phyloP scores from a whole-genome alignment of 345 rosid genomes.

The Rhodamnia rubescens region DNA sequence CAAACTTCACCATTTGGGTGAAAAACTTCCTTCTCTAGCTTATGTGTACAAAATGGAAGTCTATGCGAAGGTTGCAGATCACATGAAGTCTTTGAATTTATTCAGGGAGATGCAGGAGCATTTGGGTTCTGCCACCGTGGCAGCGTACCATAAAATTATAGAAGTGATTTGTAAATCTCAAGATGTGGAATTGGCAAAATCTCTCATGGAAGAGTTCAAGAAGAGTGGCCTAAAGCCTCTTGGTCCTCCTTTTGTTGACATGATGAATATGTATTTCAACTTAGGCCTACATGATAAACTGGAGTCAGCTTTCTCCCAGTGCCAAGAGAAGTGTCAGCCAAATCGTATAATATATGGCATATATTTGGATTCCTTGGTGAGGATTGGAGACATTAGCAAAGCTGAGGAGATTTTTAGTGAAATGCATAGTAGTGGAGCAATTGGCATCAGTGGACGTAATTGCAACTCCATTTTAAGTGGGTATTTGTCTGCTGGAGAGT shows the following conservation, averaged over 20 bases:
- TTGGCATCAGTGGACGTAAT: constrained; percentile 47
- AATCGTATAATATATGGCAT: constrained; percentile 48
- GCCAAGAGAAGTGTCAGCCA: constrained; percentile 51
- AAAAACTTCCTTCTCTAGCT: constrained; percentile 43
- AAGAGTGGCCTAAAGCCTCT: constrained; percentile 59
- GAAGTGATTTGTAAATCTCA: constrained; percentile 46
- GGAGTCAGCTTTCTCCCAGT: constrained; percentile 37
- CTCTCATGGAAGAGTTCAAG: constrained; percentile 50
- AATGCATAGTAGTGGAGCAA: constrained; percentile 26
- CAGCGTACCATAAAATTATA: constrained; percentile 69
- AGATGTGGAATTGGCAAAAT: constrained; percentile 46
- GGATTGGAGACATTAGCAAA: constrained; percentile 38
- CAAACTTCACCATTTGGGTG: constrained; percentile 26
- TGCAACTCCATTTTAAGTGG: constrained; percentile 61
- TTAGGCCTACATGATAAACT: constrained; percentile 48
- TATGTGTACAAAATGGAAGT: constrained; percentile 77
- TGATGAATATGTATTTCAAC: constrained; percentile 44
- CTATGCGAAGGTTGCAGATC: constrained; percentile 44
- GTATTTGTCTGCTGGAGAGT: constrained; percentile 44
- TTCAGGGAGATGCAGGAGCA: constrained; percentile 59
- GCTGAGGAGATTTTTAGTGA: constrained; percentile 53
- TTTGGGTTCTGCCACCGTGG: constrained; percentile 37
- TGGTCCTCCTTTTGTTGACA: constrained; percentile 42
- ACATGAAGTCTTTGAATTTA: constrained; percentile 39
- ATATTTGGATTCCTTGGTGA: constrained; percentile 62